Evolutionary conservation across 495 filamentous ascomycete genomes (phyloP).

Genomic region (Patellaria atrata): DNA sequence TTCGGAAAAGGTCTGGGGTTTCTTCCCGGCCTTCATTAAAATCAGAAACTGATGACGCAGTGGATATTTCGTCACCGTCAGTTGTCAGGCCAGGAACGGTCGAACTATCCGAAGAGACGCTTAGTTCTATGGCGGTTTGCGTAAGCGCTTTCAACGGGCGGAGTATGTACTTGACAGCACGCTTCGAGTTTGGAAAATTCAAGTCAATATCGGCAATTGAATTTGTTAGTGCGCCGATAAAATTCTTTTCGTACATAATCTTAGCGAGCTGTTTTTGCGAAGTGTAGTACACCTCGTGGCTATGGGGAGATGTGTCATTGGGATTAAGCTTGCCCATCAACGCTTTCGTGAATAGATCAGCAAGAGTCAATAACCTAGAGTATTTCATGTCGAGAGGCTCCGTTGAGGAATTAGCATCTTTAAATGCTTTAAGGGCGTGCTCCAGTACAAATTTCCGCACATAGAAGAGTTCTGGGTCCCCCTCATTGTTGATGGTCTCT

Average conservation of each 20-base stretch:
- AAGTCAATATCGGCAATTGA: constrained; percentile 93
- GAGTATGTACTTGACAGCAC: constrained; percentile 90
- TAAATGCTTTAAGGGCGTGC: constrained; percentile 81
- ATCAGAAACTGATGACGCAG: constrained; percentile 79
- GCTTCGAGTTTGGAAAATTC: constrained; percentile 82
- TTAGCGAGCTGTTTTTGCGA: constrained; percentile 67
- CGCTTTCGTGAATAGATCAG: constrained; percentile 88
- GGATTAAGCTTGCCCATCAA: constrained; percentile 37
- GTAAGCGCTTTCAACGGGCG: constrained; percentile 77
- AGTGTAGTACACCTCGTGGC: neutral
- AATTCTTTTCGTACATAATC: constrained; percentile 97
- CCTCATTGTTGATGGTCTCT: constrained; percentile 41
- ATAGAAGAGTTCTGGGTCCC: constrained; percentile 78
- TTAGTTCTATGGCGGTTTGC: constrained; percentile 70
- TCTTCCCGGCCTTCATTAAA: constrained; percentile 74
- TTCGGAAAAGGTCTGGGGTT: constrained; percentile 91
- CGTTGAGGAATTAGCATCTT: constrained; percentile 63
- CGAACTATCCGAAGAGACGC: constrained; percentile 58
- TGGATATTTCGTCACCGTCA: constrained; percentile 77
- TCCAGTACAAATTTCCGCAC: constrained; percentile 91
- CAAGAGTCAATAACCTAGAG: constrained; percentile 64
- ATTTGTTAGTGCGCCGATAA: constrained; percentile 71
- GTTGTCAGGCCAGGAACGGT: constrained; percentile 45
- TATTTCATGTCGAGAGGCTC: constrained; percentile 83
- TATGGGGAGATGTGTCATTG: neutral